Percentiles rank a stretch among this genome's conserved stretches.
Conservation (phyloP, 495 filamentous ascomycete species). For the Annulohypoxylon nitens region DNA sequence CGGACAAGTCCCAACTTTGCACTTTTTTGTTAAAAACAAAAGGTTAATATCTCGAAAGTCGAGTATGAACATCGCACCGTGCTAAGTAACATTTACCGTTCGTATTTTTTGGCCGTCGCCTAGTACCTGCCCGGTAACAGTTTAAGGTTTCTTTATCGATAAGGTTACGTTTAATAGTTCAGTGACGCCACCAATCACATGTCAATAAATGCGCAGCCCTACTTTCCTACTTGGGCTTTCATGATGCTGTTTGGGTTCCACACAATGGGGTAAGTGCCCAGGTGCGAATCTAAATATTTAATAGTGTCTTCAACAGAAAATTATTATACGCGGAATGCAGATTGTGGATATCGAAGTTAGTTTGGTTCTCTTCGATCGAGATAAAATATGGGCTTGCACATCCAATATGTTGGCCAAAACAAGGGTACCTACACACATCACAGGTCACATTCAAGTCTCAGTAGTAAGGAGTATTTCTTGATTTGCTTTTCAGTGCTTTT, state of each 20-base stretch:
- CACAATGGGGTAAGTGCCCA: neutral
- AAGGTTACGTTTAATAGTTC: neutral
- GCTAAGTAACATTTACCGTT: neutral
- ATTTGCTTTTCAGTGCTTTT: neutral
- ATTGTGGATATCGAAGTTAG: neutral
- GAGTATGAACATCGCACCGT: neutral
- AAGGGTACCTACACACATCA: neutral
- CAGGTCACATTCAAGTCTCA: neutral
- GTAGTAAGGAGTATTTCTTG: neutral
- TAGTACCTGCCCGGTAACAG: neutral
- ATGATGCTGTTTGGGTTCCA: neutral
- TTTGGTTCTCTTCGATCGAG: neutral
- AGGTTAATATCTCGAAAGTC: neutral
- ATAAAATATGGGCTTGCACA: neutral
- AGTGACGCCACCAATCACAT: conserved; percentile 43
- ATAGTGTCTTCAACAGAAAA: neutral
- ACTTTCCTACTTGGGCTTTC: conserved; percentile 12
- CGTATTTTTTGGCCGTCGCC: conserved; percentile 13
- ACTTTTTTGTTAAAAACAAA: neutral
- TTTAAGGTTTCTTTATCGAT: conserved; percentile 44
- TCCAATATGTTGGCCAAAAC: neutral
- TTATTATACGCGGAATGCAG: neutral
- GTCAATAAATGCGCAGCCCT: conserved; percentile 12
- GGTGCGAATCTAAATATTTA: neutral
- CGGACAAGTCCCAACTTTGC: neutral